A percentile compares a stretch with the other conserved stretches of the same genome.
phyloP scores from a whole-genome alignment of 2,329 filamentous ascomycete genomes.

The Paramyrothecium sp. region DNA sequence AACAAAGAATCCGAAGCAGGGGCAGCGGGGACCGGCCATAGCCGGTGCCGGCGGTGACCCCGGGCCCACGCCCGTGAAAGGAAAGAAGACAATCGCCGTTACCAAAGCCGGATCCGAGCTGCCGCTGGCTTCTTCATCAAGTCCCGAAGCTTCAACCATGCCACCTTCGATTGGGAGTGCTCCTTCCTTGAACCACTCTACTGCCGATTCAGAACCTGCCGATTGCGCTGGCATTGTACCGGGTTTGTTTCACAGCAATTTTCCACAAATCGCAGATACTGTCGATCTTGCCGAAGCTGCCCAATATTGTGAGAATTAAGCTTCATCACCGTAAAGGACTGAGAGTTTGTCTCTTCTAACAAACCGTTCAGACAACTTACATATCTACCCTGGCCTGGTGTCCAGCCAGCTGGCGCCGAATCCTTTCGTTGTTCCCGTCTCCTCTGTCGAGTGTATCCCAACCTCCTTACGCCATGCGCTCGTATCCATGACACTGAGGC shows the following conservation, averaged over 20 bases:
- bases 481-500: slow-evolving; percentile 2
- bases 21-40: not conserved
- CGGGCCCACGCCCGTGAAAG: not conserved
- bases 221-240: not conserved
- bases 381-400: not conserved
- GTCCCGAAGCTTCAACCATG: no score
- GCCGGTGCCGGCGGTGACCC: not conserved
- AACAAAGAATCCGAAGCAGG: not conserved
- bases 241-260: not conserved
- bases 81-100: not conserved
- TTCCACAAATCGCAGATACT: not conserved
- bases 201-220: not conserved
- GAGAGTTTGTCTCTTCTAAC: not conserved
- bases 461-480: slow-evolving; percentile 3
- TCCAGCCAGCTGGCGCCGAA: not conserved
- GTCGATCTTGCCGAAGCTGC: not conserved
- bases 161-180: no score
- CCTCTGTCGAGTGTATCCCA: not conserved
- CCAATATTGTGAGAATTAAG: not conserved
- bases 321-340: no score
- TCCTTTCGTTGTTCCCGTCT: not conserved
- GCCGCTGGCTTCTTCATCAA: not conserved
- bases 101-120: not conserved
- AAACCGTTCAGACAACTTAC: not conserved
- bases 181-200: not conserved